Evolutionary conservation across 2,329 filamentous ascomycete genomes (phyloP).

Genomic region (Alternaria triticimaculans): DNA sequence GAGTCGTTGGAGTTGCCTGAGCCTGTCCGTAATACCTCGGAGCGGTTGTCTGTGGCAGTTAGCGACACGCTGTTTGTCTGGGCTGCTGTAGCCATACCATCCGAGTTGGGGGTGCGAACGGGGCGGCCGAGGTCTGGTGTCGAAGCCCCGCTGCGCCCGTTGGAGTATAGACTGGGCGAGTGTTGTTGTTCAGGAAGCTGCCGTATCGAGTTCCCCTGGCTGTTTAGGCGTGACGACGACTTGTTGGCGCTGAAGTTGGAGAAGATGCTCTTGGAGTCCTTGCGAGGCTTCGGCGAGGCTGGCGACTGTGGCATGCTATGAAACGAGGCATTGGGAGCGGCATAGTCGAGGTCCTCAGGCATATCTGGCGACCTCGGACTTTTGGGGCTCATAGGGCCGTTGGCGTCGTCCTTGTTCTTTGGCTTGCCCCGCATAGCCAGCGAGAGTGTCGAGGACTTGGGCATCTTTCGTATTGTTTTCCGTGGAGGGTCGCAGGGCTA

Average conservation of each 20-base stretch:
- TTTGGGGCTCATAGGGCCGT: constrained; percentile 42
- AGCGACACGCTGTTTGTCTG: background rate
- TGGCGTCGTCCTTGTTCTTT: constrained; percentile 39
- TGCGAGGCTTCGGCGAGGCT: constrained; percentile 44
- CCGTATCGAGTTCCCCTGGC: constrained; percentile 44
- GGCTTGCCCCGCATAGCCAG: constrained; percentile 44
- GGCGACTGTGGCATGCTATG: constrained; percentile 42
- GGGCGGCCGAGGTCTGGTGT: constrained; percentile 55
- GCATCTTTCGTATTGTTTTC: constrained; percentile 47
- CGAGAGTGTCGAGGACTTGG: constrained; percentile 48
- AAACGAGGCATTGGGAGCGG: constrained; percentile 40
- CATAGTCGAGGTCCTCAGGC: constrained; percentile 30
- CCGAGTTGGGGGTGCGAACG: constrained; percentile 46
- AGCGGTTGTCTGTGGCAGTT: constrained; percentile 37
- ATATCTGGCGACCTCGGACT: constrained; percentile 42
- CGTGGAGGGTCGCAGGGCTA: constrained; percentile 33
- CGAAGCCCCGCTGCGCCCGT: constrained; percentile 54
- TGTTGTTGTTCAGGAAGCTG: constrained; percentile 45
- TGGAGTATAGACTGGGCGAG: constrained; percentile 45
- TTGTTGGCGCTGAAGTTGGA: constrained; percentile 57
- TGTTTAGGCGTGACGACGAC: constrained; percentile 52
- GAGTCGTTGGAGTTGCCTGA: constrained; percentile 40
- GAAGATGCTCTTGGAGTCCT: constrained; percentile 54
- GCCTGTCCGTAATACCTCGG: constrained; percentile 37
- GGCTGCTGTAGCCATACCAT: constrained; percentile 30